Base-by-base conservation (phyloP, 2,329 filamentous ascomycete species). In the Sclerotinia subarctica region DNA sequence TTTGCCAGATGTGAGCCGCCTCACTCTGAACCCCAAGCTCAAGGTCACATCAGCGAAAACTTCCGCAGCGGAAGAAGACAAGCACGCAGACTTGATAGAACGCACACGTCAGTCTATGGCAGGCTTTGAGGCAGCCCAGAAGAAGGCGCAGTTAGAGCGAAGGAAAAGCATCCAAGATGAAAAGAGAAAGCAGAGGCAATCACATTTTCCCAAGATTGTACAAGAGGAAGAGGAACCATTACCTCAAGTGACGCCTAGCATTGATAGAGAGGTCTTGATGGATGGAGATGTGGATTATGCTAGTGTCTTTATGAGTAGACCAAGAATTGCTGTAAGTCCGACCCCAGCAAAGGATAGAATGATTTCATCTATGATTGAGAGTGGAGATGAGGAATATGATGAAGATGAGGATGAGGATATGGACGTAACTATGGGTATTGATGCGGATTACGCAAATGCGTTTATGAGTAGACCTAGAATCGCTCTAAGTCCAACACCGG, bases 381-480 rank as follows among this genome's bases (percentile, higher is more conserved):
- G 42, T 19, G 51, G 38, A 26, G 63, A 57, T 65, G 63, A 57
- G 26, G 47, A 24, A 19, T 38, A 32, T 8, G 64, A 67, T 35
- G 32, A 24, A 24, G 38, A 35, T 8, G 65, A 67, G 35, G 46
- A 63, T 6, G 19, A 26, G 47, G 59, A 51, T 42, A 67, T 69
- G 17, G 68, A 72, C 49, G 73, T 75, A 72, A 79, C 96, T 49
- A 88, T 96, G 68, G 78, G 79, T 52, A 78, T 73, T 46, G 84
- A 84, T 6, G 56, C n/a, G 5, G 92, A 96, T 69, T 91, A 93
- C 78, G 89, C 91, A 69, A 90, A 89, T 35, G 89, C 97, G 1
- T 97, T 97, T 77, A 92, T 89, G 79, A 94, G 91, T 71, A 81
- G 94, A 71, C 94, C 94, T 0, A 90, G 88, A 78, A 87, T 97